Evolutionary conservation across 768 basidiomycete species (phyloP), one percentile per base, ranked within the genome.

Genomic region (Lactarius pseudohatsudake): DNA sequence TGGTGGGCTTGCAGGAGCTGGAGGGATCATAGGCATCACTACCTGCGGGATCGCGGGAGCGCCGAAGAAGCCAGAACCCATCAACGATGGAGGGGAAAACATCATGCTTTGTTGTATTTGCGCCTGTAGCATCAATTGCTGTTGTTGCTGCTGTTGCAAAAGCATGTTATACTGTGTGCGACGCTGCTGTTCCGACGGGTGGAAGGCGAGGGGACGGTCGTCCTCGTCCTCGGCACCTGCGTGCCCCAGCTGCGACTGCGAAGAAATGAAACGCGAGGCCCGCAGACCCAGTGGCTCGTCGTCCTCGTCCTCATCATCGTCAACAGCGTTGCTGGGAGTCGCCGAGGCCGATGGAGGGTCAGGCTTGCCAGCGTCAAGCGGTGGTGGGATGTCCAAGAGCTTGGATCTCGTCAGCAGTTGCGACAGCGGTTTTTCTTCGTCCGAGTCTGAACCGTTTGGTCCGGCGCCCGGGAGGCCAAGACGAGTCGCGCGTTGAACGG

Each of bases 101-200:
- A 89, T 87, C 82, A 92, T 87, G 73, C 78, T 87, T 67, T 84
- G 87, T 45, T 88, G 86, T 79, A 91, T 79, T 70, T 90, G 90
- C 36, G 70, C 71, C 68, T 74, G 72, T 36, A 74, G 64, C 34
- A 73, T 69, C 77, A 91, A 79, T 72, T 92, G 92, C 57, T 82
- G 82, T 56, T 82, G 84, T 67, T 86, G 86, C 64, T 86, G 85
- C 53, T 76, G 72, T 57, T 77, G 76, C 18, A 75, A 71, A 47
- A 79, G 72, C 76, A 82, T 78, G 57, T 79, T 75, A 66, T 79
- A 78, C 71, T 83, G 81, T n/a, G 88, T 86, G 67, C 85, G 84
- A 62, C 89, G 86, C 71, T 92, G 89, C 70, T 93, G 91, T 70
- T 92, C 89, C 15, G 38, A 40, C 38, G 90, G 90, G 73, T 90